Conservation (phyloP, 139 green algal species). For the Auxenochlorella pyrenoidosa region DNA sequence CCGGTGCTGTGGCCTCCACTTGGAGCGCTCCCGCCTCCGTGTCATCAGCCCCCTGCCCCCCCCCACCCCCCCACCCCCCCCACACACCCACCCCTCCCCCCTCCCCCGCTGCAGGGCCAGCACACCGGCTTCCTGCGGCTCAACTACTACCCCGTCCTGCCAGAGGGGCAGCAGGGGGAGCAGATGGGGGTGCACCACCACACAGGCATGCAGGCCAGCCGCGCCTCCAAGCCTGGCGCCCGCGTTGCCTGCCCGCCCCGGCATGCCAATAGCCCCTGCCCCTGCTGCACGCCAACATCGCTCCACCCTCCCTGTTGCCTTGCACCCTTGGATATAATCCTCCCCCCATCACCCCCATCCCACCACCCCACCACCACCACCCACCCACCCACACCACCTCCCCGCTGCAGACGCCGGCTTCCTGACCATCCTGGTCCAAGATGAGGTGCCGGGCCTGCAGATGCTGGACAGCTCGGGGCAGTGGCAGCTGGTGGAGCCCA, state of each 20-base stretch:
- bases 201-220: conserved; percentile 24
- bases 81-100: neutral
- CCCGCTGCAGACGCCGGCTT: conserved; percentile 40
- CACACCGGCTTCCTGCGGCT: conserved; percentile 51
- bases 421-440: conserved; percentile 66
- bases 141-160: conserved; percentile 59
- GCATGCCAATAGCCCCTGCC: too few relatives aligned
- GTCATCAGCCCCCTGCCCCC: too few relatives aligned
- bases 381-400: too few relatives aligned
- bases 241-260: neutral
- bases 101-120: conserved; percentile 14
- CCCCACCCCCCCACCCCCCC: neutral
- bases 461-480: conserved; percentile 38
- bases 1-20: too few relatives aligned
- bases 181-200: conserved; percentile 62
- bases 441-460: conserved; percentile 60
- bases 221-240: neutral
- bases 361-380: too few relatives aligned
- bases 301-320: too few relatives aligned
- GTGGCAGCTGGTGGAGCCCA: conserved; percentile 43
- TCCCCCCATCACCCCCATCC: too few relatives aligned
- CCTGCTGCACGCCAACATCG: too few relatives aligned
- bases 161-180: conserved; percentile 17
- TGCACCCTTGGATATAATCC: too few relatives aligned
- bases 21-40: too few relatives aligned